These are phyloP conservation scores for Rhodotorula babjevae DNA, from an alignment of 768 basidiomycete species.

Conservation along the genomic window DNA sequence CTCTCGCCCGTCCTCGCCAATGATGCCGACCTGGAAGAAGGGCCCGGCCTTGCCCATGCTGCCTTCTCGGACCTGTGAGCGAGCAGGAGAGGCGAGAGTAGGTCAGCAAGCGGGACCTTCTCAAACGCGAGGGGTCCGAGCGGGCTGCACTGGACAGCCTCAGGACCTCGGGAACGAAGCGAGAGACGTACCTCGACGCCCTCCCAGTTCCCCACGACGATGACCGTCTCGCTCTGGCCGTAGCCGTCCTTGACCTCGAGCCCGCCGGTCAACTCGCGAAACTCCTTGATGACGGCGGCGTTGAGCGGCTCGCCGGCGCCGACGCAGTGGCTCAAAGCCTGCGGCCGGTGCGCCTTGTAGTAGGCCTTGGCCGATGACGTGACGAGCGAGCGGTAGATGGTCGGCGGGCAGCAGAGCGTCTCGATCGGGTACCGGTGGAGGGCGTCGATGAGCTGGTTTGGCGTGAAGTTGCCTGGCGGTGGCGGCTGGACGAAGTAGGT, in stretches of 20 bases:
- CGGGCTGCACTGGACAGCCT: too few species aligned
- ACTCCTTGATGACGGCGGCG: slow-evolving; percentile 27
- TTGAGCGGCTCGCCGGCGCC: slow-evolving; percentile 39
- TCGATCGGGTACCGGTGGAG: slow-evolving; percentile 30
- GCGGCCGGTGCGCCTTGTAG: slow-evolving; percentile 7
- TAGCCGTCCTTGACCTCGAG: slow-evolving; percentile 28
- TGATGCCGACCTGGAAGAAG: slow-evolving; percentile 21
- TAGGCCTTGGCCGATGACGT: slow-evolving; percentile 7
- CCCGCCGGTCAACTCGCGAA: slow-evolving; percentile 7
- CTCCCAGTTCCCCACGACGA: slow-evolving; percentile 23
- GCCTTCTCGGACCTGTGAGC: slow-evolving; percentile 16
- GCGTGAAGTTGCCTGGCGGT: slow-evolving; percentile 17
- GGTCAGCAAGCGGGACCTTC: background rate
- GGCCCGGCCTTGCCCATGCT: slow-evolving; percentile 26
- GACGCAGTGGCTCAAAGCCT: slow-evolving; percentile 22
- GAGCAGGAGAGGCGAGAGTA: too few species aligned
- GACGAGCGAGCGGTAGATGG: slow-evolving; percentile 33
- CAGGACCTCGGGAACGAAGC: too few species aligned
- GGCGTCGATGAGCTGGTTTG: slow-evolving; percentile 19
- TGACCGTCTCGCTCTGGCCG: slow-evolving; percentile 31
- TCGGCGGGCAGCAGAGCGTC: slow-evolving; percentile 35
- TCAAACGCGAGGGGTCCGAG: background rate
- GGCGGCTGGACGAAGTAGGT: slow-evolving; percentile 34
- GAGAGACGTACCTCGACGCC: background rate
- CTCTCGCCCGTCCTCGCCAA: slow-evolving; percentile 23